Conservation (phyloP, 2,329 filamentous ascomycete genomes). For the Coleophoma eucalyptorum region DNA sequence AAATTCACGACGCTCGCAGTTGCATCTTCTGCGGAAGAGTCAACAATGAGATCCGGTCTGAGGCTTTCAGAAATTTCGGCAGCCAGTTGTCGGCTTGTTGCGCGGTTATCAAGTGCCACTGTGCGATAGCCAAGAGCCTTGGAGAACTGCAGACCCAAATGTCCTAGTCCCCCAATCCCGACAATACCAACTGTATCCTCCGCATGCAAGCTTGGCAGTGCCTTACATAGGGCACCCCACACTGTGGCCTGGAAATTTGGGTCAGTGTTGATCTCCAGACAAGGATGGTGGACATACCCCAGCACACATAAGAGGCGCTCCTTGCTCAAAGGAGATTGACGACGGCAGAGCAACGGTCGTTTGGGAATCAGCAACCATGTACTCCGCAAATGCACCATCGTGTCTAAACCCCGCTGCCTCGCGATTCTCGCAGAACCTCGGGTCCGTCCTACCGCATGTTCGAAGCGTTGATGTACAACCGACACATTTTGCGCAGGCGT, state of each 20-base stretch:
- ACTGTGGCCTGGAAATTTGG: neutral
- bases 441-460: neutral
- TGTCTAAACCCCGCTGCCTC: neutral
- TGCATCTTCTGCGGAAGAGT: neutral
- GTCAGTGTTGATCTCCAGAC: no score
- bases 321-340: slow-evolving; percentile 1
- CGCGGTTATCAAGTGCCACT: neutral
- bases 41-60: neutral
- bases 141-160: slow-evolving; percentile 68
- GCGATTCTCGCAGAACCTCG: neutral
- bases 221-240: neutral
- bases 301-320: slow-evolving; percentile 3
- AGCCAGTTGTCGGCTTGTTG: neutral
- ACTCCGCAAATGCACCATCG: slow-evolving; percentile 3
- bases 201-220: neutral
- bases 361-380: neutral
- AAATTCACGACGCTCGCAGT: neutral
- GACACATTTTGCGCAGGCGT: no score
- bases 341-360: slow-evolving; percentile 1
- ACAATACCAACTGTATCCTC: slow-evolving; percentile 53
- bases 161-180: slow-evolving; percentile 67
- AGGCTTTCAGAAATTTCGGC: neutral
- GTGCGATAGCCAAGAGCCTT: slow-evolving; percentile 50
- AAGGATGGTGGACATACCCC: neutral
- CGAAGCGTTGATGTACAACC: no score